phyloP scores from a whole-genome alignment of 495 filamentous ascomycete species.

The Neurospora sp. region DNA sequence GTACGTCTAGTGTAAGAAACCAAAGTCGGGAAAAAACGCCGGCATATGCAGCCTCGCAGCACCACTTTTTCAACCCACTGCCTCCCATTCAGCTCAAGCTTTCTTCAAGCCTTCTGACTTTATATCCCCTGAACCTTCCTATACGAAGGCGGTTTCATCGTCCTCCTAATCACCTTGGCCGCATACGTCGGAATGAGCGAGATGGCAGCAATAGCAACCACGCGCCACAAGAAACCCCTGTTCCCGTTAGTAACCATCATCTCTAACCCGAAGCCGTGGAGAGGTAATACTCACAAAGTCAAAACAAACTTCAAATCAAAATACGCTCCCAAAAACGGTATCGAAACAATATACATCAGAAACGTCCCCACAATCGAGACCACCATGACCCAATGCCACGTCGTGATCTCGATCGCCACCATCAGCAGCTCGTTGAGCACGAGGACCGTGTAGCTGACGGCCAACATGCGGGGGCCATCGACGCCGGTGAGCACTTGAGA shows the following conservation, averaged over 20 bases:
- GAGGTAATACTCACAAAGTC: conserved; percentile 39
- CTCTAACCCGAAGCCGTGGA: no score
- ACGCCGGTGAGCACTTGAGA: conserved; percentile 77
- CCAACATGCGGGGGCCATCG: conserved; percentile 64
- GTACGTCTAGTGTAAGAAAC: background rate
- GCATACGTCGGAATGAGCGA: conserved; percentile 78
- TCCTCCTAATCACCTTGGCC: conserved; percentile 71
- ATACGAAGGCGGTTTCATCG: conserved; percentile 86
- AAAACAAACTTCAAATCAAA: conserved; percentile 79
- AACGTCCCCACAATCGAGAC: conserved; percentile 79
- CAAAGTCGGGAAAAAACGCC: background rate
- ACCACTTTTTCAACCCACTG: conserved; percentile 4
- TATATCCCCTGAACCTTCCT: conserved; percentile 75
- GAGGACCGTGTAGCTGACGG: conserved; percentile 84
- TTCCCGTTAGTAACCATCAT: no score
- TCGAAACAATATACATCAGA: conserved; percentile 63
- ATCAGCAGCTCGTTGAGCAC: conserved; percentile 93
- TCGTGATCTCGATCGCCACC: conserved; percentile 92
- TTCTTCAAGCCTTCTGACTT: background rate
- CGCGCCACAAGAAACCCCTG: conserved; percentile 86
- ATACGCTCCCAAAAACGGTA: conserved; percentile 83
- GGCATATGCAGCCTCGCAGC: background rate
- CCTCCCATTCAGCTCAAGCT: background rate
- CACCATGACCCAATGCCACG: conserved; percentile 95
- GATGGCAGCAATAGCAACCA: conserved; percentile 66